Evolutionary conservation across 2,329 filamentous ascomycete genomes (phyloP).

Genomic region (Fusarium avenaceum): DNA sequence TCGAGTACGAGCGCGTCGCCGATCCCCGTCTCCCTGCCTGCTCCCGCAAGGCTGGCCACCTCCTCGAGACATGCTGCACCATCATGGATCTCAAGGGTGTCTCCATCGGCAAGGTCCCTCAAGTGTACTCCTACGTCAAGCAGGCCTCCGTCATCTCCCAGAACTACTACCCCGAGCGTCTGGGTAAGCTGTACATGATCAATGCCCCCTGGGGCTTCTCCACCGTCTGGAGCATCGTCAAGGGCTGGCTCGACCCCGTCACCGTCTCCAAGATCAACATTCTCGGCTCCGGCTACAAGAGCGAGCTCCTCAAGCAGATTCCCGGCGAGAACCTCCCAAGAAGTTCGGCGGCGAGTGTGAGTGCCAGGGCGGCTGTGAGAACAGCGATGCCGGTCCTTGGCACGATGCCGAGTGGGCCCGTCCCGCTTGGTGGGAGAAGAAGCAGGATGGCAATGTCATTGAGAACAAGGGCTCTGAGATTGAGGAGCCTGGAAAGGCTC

Average conservation of each 20-base stretch:
- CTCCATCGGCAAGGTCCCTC: slow-evolving; percentile 81
- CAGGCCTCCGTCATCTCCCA: slow-evolving; percentile 91
- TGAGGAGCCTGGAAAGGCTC: slow-evolving; percentile 52
- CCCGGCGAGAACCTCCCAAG: slow-evolving; percentile 88
- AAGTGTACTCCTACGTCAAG: slow-evolving; percentile 89
- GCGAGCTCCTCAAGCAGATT: slow-evolving; percentile 86
- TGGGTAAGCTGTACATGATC: slow-evolving; percentile 97
- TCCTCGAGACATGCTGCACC: slow-evolving; percentile 97
- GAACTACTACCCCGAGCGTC: slow-evolving; percentile 98
- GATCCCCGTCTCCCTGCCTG: slow-evolving; percentile 95
- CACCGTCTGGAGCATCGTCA: slow-evolving; percentile 85
- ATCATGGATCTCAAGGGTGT: slow-evolving; percentile 99
- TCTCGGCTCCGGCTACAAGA: slow-evolving; percentile 83
- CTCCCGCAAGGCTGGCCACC: slow-evolving; percentile 88
- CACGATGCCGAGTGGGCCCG: slow-evolving; percentile 76
- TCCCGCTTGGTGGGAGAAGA: slow-evolving; percentile 74
- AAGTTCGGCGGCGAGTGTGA: slow-evolving; percentile 86
- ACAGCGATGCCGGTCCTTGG: slow-evolving; percentile 95
- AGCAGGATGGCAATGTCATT: slow-evolving; percentile 56
- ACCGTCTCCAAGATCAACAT: slow-evolving; percentile 97
- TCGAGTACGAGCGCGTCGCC: slow-evolving; percentile 96
- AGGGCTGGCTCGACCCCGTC: slow-evolving; percentile 95
- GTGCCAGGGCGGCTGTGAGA: slow-evolving; percentile 84
- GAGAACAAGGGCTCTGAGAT: slow-evolving; percentile 58
- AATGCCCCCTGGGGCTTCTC: slow-evolving; percentile 98